Conservation (phyloP, 2,329 filamentous ascomycete species). For the Colletotrichum salicis region DNA sequence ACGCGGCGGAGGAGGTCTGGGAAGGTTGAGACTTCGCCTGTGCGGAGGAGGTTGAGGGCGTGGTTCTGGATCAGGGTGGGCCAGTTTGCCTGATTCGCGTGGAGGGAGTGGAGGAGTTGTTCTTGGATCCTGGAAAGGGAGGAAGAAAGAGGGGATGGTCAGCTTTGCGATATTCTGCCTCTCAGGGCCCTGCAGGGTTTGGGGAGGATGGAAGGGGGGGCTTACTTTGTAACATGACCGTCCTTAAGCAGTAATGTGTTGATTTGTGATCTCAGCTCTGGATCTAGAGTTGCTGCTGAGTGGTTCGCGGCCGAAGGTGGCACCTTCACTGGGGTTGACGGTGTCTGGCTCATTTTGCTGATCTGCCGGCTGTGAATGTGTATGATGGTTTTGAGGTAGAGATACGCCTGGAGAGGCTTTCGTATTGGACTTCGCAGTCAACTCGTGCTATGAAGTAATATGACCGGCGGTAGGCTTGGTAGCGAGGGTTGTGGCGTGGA, state of each 20-base stretch:
- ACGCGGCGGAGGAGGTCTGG: slow-evolving; percentile 70
- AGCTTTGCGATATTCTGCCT: not conserved
- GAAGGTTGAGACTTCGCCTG: slow-evolving; percentile 68
- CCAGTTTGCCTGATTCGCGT: slow-evolving; percentile 71
- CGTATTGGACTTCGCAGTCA: not conserved
- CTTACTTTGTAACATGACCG: slow-evolving; percentile 69
- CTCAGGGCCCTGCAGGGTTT: not conserved
- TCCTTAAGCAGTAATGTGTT: slow-evolving; percentile 68
- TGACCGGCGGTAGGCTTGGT: not conserved
- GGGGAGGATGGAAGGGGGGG: slow-evolving; percentile 21
- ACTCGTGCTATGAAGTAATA: not conserved
- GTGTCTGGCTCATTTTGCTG: slow-evolving; percentile 51
- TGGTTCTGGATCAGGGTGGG: slow-evolving; percentile 69
- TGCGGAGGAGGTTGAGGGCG: slow-evolving; percentile 69
- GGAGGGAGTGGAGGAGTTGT: slow-evolving; percentile 69
- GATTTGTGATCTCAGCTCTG: slow-evolving; percentile 71
- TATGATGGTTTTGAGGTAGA: not conserved
- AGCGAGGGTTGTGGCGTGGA: not conserved
- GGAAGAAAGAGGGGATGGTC: not conserved
- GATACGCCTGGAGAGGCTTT: not conserved
- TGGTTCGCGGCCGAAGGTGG: slow-evolving; percentile 69
- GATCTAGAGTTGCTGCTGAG: slow-evolving; percentile 69
- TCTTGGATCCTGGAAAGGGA: slow-evolving; percentile 67
- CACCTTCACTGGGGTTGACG: slow-evolving; percentile 69
- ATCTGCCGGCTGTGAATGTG: slow-evolving; percentile 2